Evolutionary conservation across 2,329 filamentous ascomycete genomes (phyloP), one percentile per base, ranked within the genome.

Genomic region (Colletotrichum destructivum): DNA sequence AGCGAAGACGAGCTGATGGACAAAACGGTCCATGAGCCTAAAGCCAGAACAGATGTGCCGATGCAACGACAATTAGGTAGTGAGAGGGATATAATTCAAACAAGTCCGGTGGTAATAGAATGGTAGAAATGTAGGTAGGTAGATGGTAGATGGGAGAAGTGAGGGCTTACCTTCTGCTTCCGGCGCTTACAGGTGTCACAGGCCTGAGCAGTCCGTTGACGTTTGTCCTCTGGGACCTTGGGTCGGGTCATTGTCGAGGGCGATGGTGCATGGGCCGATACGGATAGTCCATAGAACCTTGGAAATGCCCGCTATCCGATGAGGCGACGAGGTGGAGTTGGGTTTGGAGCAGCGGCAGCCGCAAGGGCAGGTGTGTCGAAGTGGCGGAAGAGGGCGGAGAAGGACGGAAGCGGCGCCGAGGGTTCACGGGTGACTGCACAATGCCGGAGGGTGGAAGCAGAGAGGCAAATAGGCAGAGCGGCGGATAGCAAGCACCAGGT

Each of bases 171-270:
- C 85, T 92, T 92, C 81, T 92, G 90, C 79, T 92, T 92, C 73
- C 90, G 86, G 71, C 86, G 85, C 81, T 91, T 92, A 82, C 90
- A 92, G 73, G 84, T 88, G 74, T 91, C 88, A 79, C 90, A 92
- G 51, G 90, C 90, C 75, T 89, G 87, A 35, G 88, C 88, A 62
- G 87, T 92, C 75, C 90, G 87, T 80, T 90, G 88, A 74, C 90
- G 86, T 79, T 90, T 88, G 74, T 91, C 88, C 75, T 86, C 84
- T 42, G 87, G 83, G 71, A 90, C 87, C 78, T 85, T 88, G 62
- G 84, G 84, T 75, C 88, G 84, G 75, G 86, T 87, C 89, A 89
- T 84, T 62, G 57, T 71, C 46, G 71, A 52, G 80, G 75, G 71
- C 73, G 75, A 75, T 55, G 59, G 71, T 66, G 67, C 72, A 76